Evolutionary conservation across 805 yeast species (phyloP).

Genomic region (Yamadazyma endophytica): DNA sequence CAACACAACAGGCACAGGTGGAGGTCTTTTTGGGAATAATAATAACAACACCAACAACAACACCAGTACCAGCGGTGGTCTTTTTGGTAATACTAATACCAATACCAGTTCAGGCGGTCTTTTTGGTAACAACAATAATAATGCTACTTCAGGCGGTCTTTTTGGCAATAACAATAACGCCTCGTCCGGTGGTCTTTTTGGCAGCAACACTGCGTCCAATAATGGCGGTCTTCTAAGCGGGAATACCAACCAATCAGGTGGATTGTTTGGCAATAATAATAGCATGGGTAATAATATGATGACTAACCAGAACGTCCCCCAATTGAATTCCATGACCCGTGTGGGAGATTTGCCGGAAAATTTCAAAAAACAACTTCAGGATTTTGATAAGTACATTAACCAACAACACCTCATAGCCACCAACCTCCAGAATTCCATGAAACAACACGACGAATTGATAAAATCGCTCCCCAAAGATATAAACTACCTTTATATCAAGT

Average conservation of each 20-base stretch:
- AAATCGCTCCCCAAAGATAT: conserved; percentile 73
- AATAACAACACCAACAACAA: conserved; percentile 4
- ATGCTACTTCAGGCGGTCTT: conserved; percentile 20
- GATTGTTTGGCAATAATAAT: conserved; percentile 3
- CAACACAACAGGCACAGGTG: conserved; percentile 4
- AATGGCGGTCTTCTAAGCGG: conserved; percentile 18
- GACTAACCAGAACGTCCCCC: conserved; percentile 16
- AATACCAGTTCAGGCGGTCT: conserved; percentile 17
- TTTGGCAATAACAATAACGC: conserved; percentile 19
- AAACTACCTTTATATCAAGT: conserved; percentile 55
- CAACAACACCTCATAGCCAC: conserved; percentile 72
- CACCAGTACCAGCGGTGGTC: conserved; percentile 12
- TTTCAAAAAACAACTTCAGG: conserved; percentile 64
- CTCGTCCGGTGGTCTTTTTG: conserved; percentile 16
- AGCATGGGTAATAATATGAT: too few species aligned
- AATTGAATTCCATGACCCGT: conserved; percentile 67
- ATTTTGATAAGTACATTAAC: conserved; percentile 67
- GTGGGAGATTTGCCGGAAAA: conserved; percentile 71
- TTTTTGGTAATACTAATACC: conserved; percentile 17
- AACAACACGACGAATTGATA: conserved; percentile 60
- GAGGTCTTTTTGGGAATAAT: conserved; percentile 9
- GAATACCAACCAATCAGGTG: conserved; percentile 2
- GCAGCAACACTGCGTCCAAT: conserved; percentile 9
- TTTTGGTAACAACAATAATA: conserved; percentile 17
- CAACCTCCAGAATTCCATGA: conserved; percentile 55